Conservation (phyloP, 768 basidiomycete genomes). For the Tulasnella calospora region DNA sequence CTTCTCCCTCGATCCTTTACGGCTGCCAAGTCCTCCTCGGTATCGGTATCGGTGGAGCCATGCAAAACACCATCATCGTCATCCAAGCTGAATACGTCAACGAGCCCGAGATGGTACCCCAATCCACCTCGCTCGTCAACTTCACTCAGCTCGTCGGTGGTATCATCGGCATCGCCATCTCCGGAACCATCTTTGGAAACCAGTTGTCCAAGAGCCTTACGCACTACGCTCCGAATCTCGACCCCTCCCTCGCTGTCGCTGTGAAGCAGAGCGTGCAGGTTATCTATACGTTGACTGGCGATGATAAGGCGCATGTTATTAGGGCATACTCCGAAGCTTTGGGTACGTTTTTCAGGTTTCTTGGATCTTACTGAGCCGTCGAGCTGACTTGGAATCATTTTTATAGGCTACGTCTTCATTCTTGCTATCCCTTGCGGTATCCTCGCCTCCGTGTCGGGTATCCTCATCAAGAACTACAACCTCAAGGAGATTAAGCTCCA, state of each 20-base stretch:
- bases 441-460: constrained; percentile 10
- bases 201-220: constrained; percentile 34
- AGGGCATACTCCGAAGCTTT: constrained; percentile 29
- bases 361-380: background rate
- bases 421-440: constrained; percentile 20
- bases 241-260: constrained; percentile 26
- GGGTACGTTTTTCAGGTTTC: background rate
- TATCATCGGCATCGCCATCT: constrained; percentile 22
- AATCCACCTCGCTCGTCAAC: constrained; percentile 28
- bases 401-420: constrained; percentile 21
- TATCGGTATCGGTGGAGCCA: constrained; percentile 37
- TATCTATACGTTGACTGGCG: constrained; percentile 34
- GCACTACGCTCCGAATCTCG: constrained; percentile 32
- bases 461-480: constrained; percentile 36
- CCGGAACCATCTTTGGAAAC: constrained; percentile 29
- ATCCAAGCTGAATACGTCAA: constrained; percentile 40
- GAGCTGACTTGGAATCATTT: background rate
- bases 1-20: constrained; percentile 30
- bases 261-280: constrained; percentile 33
- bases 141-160: constrained; percentile 23
- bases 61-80: constrained; percentile 41
- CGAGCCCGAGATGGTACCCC: constrained; percentile 26
- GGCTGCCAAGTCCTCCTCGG: constrained; percentile 42
- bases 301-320: constrained; percentile 25
- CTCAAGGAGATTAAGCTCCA: constrained; percentile 32